A percentile compares a stretch with the other conserved stretches of the same genome.
phyloP scores from a whole-genome alignment of 176 grass and related monocot species.

The Juncus effusus region DNA sequence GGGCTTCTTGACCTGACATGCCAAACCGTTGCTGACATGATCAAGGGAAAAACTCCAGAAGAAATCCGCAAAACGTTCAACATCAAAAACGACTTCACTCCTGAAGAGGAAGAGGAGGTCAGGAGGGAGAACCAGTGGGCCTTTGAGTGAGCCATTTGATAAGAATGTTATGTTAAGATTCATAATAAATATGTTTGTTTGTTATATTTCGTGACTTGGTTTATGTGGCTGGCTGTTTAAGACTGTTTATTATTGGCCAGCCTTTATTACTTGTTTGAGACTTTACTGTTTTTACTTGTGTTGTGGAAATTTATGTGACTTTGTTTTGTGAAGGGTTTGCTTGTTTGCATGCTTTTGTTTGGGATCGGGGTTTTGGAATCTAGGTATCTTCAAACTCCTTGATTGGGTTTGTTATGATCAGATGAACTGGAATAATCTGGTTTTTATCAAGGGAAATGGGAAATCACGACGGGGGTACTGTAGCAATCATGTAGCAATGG shows the following conservation, averaged over 20 bases:
- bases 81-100: conserved; percentile 24
- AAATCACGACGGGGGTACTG: too few relatives aligned
- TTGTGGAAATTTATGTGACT: too few relatives aligned
- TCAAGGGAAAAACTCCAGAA: conserved; percentile 27
- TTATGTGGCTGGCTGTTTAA: not conserved
- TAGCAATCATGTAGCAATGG: too few relatives aligned
- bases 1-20: conserved; percentile 15
- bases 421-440: too few relatives aligned
- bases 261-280: not conserved
- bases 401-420: too few relatives aligned
- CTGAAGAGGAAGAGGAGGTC: conserved; percentile 26
- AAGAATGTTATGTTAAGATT: conserved; percentile 10
- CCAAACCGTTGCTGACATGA: conserved; percentile 25
- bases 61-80: conserved; percentile 24
- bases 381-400: too few relatives aligned
- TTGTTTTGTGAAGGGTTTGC: too few relatives aligned
- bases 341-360: too few relatives aligned
- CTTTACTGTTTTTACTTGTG: too few relatives aligned
- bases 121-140: conserved; percentile 35
- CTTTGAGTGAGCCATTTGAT: conserved; percentile 25
- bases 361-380: too few relatives aligned
- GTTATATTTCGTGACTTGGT: not conserved
- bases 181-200: not conserved
- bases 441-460: too few relatives aligned
- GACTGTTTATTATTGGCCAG: conserved; percentile 7